Evolutionary conservation across 306 rosid species (phyloP).

Genomic region (Cicer chorassanicum): DNA sequence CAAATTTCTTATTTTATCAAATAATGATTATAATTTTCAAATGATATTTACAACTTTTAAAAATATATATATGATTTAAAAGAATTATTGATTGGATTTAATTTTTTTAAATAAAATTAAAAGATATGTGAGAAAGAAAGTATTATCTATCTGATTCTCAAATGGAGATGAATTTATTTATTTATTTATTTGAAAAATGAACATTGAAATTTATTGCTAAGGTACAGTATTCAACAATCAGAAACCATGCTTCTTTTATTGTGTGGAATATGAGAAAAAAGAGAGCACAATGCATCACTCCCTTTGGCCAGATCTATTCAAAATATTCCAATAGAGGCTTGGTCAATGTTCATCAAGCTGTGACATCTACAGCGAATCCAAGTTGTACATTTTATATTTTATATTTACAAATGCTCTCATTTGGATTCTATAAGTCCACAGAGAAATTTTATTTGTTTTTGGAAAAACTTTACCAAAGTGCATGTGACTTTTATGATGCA

Average conservation of each 20-base stretch:
- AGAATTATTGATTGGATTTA: neutral
- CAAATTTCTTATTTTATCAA: neutral
- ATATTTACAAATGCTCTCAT: conserved; percentile 11
- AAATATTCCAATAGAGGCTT: neutral
- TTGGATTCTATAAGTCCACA: conserved; percentile 6
- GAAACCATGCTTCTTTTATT: neutral
- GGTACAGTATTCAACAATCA: neutral
- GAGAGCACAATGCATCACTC: neutral
- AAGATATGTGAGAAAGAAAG: neutral
- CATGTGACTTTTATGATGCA: neutral
- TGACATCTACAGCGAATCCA: conserved; percentile 23
- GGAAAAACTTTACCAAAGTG: conserved; percentile 5
- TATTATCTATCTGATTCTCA: neutral
- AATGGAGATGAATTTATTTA: neutral
- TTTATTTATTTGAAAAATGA: neutral
- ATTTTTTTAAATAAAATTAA: neutral
- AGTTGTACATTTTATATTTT: neutral
- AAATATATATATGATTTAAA: neutral
- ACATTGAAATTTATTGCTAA: neutral
- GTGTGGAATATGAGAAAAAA: conserved; percentile 20
- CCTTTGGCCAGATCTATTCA: conserved; percentile 9
- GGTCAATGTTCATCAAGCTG: conserved; percentile 31
- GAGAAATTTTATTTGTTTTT: neutral
- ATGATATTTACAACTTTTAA: neutral
- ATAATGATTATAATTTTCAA: neutral